Evolutionary conservation across 163 green algal genomes (phyloP).

Genomic region (Chlorella variabilis): DNA sequence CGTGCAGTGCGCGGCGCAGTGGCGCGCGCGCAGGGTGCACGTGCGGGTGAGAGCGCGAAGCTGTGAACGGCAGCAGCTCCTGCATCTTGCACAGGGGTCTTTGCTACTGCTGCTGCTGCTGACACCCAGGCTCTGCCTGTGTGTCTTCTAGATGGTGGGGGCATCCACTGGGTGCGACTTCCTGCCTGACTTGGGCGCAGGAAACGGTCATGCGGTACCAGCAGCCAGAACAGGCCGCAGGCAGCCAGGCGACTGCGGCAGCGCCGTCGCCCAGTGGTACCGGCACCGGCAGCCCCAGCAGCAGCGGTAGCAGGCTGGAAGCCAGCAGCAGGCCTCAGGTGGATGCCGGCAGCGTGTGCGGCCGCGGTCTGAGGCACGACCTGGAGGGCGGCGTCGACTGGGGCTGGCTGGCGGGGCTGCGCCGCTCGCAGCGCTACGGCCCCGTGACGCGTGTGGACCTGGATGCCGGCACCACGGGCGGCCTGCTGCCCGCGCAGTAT

Average conservation of each 20-base stretch:
- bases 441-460: conserved; percentile 42
- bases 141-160: too few relatives aligned
- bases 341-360: neutral
- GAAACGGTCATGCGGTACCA: conserved; percentile 23
- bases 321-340: neutral
- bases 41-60: conserved; percentile 15
- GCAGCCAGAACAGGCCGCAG: neutral
- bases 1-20: conserved; percentile 39
- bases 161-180: too few relatives aligned
- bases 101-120: too few relatives aligned
- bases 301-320: neutral
- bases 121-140: too few relatives aligned
- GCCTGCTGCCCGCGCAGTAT: conserved; percentile 56
- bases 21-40: conserved; percentile 27
- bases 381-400: conserved; percentile 41
- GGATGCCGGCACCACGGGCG: conserved; percentile 34
- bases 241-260: neutral
- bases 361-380: neutral
- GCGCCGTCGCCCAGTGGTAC: neutral
- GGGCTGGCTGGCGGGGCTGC: conserved; percentile 54
- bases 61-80: too few relatives aligned
- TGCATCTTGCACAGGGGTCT: too few relatives aligned
- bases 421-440: conserved; percentile 43
- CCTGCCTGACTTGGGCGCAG: neutral
- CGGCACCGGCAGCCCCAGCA: neutral